Evolutionary conservation across 2,329 filamentous ascomycete species (phyloP), one percentile per base, ranked within the genome.

Genomic region (Trichoderma sp.): DNA sequence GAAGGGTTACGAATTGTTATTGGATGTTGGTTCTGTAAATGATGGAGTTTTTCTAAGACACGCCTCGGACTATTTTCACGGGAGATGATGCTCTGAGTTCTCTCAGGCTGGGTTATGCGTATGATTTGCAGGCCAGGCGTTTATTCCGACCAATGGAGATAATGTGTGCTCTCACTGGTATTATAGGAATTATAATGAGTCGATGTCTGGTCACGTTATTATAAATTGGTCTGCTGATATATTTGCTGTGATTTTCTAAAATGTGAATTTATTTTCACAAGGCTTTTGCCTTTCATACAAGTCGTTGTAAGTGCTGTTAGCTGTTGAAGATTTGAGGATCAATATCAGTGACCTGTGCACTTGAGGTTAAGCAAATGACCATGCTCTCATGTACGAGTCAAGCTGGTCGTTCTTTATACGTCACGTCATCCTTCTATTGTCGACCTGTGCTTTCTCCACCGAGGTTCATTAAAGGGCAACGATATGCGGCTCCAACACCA

Each of bases 71-170:
- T 75, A 76, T 76, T 77, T 76, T 76, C 72, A 74, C 74, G 74
- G 74, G 76, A 77, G 74, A 71, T 47, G 67, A 23, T 28, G 36
- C 47, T 20, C 13, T 58, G 68, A 30, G 50, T 39, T 20, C 68
- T 61, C 62, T 66, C 55, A 59, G 67, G 57, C 57, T 63, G 70
- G 68, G 34, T 72, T 74, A 70, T 82, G 68, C 84, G 81, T 85
- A 84, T 83, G 82, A 83, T 72, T 81, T 80, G 82, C 80, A 79
- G 78, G 81, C 78, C 77, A 78, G 81, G 83, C 82, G 82, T 84
- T 85, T 79, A 76, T 78, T 77, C 80, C 81, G 77, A 83, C 79
- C 84, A 84, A 85, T 85, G 79, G 79, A 84, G 74, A 79, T 79
- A 70, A 70, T 72, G 43, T 32, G 61, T 13, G 65, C 66, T 69